Conservation (phyloP, 106 monocot species). For the Allium fistulosum region DNA sequence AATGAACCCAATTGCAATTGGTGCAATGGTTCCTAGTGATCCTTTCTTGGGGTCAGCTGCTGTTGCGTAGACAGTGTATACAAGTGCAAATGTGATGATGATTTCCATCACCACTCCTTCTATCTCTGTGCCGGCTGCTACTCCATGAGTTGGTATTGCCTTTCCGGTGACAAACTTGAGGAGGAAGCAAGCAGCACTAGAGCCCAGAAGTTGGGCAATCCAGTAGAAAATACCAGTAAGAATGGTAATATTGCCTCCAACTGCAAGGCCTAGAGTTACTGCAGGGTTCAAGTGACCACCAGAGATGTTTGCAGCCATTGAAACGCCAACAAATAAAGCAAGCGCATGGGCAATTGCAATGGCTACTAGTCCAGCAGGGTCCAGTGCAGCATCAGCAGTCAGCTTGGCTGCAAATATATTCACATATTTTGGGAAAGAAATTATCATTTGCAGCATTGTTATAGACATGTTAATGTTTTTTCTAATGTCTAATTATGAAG, state of each 20-base stretch:
- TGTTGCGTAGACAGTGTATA: constrained; percentile 75
- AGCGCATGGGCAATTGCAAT: constrained; percentile 48
- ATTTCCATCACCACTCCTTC: constrained; percentile 61
- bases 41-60: constrained; percentile 73
- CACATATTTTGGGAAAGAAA: no score
- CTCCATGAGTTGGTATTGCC: constrained; percentile 42
- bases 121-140: constrained; percentile 34
- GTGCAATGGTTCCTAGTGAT: constrained; percentile 63
- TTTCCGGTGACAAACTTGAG: constrained; percentile 52
- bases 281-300: constrained; percentile 78
- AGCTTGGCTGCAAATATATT: constrained; percentile 29
- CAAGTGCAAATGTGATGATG: constrained; percentile 61
- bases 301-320: constrained; percentile 62
- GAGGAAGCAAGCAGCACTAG: constrained; percentile 49
- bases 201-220: constrained; percentile 59
- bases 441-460: no score
- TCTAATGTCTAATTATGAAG: no score
- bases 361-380: constrained; percentile 57
- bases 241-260: constrained; percentile 61
- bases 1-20: constrained; percentile 81
- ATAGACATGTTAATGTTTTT: no score
- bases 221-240: constrained; percentile 70
- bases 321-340: constrained; percentile 67
- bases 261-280: constrained; percentile 49
- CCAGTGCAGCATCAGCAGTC: constrained; percentile 36